These are phyloP conservation scores for Globisporangium viniferum DNA, from an alignment of 352 stramenopile genomes.

Conservation along the genomic window DNA sequence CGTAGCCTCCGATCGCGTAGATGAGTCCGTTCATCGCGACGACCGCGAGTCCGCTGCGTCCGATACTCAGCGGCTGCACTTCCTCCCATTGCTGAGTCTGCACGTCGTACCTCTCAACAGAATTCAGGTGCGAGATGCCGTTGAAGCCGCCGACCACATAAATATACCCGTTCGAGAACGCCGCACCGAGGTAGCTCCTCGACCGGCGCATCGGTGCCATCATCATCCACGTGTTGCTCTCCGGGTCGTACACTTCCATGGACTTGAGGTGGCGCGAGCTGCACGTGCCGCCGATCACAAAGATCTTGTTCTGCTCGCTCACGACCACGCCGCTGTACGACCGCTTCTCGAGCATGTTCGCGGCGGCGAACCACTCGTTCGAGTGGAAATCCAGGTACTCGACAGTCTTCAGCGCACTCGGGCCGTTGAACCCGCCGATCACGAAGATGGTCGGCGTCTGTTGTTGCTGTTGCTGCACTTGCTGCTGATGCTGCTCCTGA, in stretches of 20 bases:
- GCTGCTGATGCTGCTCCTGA: constrained; percentile 9
- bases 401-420: constrained; percentile 46
- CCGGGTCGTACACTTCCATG: constrained; percentile 55
- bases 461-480: constrained; percentile 3
- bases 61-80: constrained; percentile 42
- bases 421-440: constrained; percentile 67
- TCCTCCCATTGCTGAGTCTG: constrained; percentile 46
- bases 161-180: constrained; percentile 42
- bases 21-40: constrained; percentile 43
- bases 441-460: constrained; percentile 59
- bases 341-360: constrained; percentile 47
- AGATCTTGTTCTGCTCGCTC: constrained; percentile 41
- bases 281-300: constrained; percentile 60
- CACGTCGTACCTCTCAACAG: constrained; percentile 57
- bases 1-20: constrained; percentile 68
- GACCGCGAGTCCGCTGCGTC: constrained; percentile 57
- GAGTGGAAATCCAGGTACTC: constrained; percentile 70
- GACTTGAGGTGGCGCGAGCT: constrained; percentile 55
- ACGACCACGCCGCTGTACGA: constrained; percentile 66
- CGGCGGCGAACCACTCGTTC: constrained; percentile 50
- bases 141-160: constrained; percentile 76
- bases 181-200: constrained; percentile 61
- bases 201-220: constrained; percentile 56
- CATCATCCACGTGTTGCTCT: constrained; percentile 43
- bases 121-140: constrained; percentile 48